phyloP scores from a whole-genome alignment of 2,329 filamentous ascomycete species.

The Nectriaceae sp. region DNA sequence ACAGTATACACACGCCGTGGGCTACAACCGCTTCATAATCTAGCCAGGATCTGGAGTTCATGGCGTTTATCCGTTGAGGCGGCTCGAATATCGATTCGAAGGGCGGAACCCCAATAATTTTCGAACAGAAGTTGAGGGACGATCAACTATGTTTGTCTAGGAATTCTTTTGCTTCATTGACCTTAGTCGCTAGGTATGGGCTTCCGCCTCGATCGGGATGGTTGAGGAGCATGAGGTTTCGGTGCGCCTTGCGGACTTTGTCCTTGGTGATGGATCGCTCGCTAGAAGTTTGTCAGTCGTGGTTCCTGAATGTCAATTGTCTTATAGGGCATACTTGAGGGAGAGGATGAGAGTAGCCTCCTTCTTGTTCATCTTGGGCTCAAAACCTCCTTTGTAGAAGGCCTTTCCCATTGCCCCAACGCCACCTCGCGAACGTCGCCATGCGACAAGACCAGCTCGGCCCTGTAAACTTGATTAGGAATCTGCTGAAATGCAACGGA shows the following conservation, averaged over 20 bases:
- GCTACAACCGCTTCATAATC: conserved; percentile 11
- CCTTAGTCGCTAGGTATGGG: conserved; percentile 94
- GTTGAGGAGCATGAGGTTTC: conserved; percentile 94
- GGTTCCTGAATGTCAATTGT: neutral
- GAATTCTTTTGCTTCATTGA: conserved; percentile 98
- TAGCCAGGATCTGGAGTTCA: conserved; percentile 13
- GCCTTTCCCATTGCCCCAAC: conserved; percentile 82
- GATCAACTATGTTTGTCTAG: conserved; percentile 67
- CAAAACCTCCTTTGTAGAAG: conserved; percentile 99
- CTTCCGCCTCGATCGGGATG: conserved; percentile 97
- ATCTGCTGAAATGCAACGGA: neutral
- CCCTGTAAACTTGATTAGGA: conserved; percentile 56
- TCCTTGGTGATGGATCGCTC: conserved; percentile 89
- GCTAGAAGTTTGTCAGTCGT: conserved; percentile 46
- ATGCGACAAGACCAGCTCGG: conserved; percentile 86
- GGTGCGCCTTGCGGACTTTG: conserved; percentile 92
- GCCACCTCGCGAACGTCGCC: conserved; percentile 78
- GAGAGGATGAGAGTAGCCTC: conserved; percentile 91
- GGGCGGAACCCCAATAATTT: neutral
- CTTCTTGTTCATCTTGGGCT: conserved; percentile 87
- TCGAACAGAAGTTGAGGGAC: neutral
- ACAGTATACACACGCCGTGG: conserved; percentile 33
- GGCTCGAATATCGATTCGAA: conserved; percentile 4
- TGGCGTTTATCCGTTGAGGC: conserved; percentile 2
- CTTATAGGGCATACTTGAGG: conserved; percentile 66